Evolutionary conservation across 345 rosid species (phyloP).

Genomic region (Adansonia digitata): DNA sequence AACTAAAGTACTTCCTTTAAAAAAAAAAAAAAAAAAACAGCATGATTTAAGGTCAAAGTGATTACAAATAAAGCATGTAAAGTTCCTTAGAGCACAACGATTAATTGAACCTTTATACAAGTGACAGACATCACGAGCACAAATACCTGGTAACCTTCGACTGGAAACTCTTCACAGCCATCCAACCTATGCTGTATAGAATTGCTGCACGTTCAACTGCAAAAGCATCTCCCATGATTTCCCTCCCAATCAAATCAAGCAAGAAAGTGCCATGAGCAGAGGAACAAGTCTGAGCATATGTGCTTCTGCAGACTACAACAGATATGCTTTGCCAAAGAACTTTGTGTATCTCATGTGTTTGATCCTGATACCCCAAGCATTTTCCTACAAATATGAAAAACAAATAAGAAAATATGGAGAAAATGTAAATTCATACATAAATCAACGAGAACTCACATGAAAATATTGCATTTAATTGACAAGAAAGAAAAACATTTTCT

Average conservation of each 20-base stretch:
- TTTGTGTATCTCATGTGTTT: slow-evolving; percentile 58
- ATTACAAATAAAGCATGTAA: neutral
- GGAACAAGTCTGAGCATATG: slow-evolving; percentile 27
- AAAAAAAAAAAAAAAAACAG: neutral
- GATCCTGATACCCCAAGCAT: slow-evolving; percentile 47
- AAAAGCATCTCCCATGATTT: slow-evolving; percentile 51
- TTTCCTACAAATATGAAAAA: slow-evolving; percentile 48
- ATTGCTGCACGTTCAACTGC: slow-evolving; percentile 64
- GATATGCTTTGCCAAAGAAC: slow-evolving; percentile 52
- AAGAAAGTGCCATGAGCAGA: slow-evolving; percentile 27
- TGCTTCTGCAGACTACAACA: slow-evolving; percentile 43
- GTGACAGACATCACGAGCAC: neutral
- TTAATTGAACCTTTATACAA: neutral
- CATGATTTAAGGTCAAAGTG: neutral
- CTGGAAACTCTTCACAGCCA: slow-evolving; percentile 43
- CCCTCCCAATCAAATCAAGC: slow-evolving; percentile 65
- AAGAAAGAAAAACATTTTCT: neutral
- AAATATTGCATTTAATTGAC: neutral
- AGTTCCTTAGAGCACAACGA: neutral
- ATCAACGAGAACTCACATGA: neutral
- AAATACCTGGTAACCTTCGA: slow-evolving; percentile 56
- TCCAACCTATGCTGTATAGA: slow-evolving; percentile 63
- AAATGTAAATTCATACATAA: neutral
- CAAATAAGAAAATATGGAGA: neutral
- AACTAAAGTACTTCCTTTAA: neutral